Evolutionary conservation across 2,329 filamentous ascomycete genomes (phyloP).

Genomic region (Diaporthe vaccinii): DNA sequence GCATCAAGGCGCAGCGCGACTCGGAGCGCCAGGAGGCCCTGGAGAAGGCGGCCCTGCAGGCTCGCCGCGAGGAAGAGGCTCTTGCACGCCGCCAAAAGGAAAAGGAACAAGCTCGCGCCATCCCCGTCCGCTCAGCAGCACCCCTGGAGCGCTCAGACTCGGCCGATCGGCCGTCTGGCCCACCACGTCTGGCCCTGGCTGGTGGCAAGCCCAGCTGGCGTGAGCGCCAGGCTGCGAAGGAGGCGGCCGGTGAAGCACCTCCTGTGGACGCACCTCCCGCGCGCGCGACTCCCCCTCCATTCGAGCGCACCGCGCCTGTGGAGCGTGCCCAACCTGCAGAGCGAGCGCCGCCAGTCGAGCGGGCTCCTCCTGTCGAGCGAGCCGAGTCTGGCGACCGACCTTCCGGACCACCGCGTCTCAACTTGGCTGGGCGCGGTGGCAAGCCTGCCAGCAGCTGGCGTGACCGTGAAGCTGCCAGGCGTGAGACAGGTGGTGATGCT

Average conservation of each 20-base stretch:
- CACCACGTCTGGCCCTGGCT: constrained; percentile 68
- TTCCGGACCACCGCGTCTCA: constrained; percentile 66
- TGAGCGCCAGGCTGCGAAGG: constrained; percentile 69
- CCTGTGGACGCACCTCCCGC: constrained; percentile 47
- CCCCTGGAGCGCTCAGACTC: constrained; percentile 59
- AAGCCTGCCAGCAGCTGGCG: constrained; percentile 67
- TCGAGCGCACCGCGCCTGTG: constrained; percentile 40
- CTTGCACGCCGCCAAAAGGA: constrained; percentile 79
- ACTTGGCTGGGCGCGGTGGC: constrained; percentile 58
- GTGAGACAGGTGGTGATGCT: constrained; percentile 43
- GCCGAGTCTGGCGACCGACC: constrained; percentile 61
- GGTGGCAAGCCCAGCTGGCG: constrained; percentile 70
- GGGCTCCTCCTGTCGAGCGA: constrained; percentile 47
- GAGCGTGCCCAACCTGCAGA: constrained; percentile 8
- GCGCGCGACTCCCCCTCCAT: constrained; percentile 46
- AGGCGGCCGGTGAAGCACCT: constrained; percentile 47
- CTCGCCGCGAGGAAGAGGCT: constrained; percentile 89
- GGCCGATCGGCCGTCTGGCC: constrained; percentile 60
- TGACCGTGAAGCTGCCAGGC: constrained; percentile 69
- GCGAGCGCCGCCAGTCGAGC: constrained; percentile 8
- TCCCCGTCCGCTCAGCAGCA: constrained; percentile 49
- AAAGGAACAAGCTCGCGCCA: constrained; percentile 63
- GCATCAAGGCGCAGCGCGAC: constrained; percentile 75
- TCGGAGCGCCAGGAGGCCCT: constrained; percentile 76
- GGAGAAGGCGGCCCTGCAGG: constrained; percentile 78